Percentiles rank a stretch among this genome's conserved stretches.
phyloP scores from a whole-genome alignment of 345 rosid species.

The Rhodamnia rubescens region DNA sequence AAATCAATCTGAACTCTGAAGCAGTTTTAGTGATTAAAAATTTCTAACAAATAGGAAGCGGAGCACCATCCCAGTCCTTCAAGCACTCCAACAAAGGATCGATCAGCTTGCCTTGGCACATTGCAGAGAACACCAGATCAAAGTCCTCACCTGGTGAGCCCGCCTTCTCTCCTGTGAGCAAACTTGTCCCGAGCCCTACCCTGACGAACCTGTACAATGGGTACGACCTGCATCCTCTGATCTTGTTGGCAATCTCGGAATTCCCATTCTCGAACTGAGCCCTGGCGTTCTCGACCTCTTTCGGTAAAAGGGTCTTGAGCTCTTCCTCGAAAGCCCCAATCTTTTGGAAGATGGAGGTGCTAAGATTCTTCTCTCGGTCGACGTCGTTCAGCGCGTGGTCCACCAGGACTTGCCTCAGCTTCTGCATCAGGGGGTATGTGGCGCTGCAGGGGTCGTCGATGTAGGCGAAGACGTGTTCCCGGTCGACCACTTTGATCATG shows the following conservation, averaged over 20 bases:
- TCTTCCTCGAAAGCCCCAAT: slow-evolving; percentile 53
- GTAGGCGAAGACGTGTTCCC: slow-evolving; percentile 44
- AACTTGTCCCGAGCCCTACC: slow-evolving; percentile 38
- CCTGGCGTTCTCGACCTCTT: slow-evolving; percentile 51
- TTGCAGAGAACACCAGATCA: slow-evolving; percentile 51
- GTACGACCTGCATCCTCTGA: slow-evolving; percentile 63
- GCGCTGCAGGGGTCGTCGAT: slow-evolving; percentile 59
- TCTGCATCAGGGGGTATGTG: slow-evolving; percentile 52
- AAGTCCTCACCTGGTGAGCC: slow-evolving; percentile 68
- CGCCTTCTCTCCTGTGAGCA: slow-evolving; percentile 56
- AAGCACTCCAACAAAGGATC: slow-evolving; percentile 67
- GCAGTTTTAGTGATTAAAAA: background rate
- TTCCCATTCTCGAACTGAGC: slow-evolving; percentile 40
- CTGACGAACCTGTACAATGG: slow-evolving; percentile 60
- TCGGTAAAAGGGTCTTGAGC: slow-evolving; percentile 34
- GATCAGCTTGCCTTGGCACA: slow-evolving; percentile 49
- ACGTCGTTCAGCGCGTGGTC: slow-evolving; percentile 52
- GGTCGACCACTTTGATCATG: slow-evolving; percentile 40
- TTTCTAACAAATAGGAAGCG: slow-evolving; percentile 39
- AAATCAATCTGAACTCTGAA: too few species aligned
- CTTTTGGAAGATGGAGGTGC: slow-evolving; percentile 53
- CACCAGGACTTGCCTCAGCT: slow-evolving; percentile 47
- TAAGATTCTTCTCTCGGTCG: slow-evolving; percentile 35
- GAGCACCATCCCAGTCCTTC: slow-evolving; percentile 70
- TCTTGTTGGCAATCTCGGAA: slow-evolving; percentile 37